These are phyloP conservation scores for Globisporangium cystogenes DNA, from an alignment of 352 stramenopile species.

Conservation along the genomic window DNA sequence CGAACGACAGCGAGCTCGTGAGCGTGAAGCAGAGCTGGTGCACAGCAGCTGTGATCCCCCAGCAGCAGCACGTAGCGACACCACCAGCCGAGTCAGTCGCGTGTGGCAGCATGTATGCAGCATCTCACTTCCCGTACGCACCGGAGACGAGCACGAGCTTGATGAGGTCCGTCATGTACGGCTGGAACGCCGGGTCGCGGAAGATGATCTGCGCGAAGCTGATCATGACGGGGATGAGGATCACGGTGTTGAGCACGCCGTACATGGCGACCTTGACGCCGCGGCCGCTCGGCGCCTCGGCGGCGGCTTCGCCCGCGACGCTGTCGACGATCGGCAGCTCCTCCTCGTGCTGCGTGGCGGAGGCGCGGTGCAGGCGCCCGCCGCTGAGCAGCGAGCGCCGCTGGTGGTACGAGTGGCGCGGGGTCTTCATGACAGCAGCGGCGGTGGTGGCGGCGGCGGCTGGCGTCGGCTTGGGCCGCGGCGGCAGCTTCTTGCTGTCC, in stretches of 20 bases:
- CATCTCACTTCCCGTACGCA: too few species aligned
- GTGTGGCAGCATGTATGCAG: too few species aligned
- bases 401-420: conserved; percentile 46
- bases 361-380: conserved; percentile 3
- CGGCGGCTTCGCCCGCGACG: not conserved
- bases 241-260: conserved; percentile 92
- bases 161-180: conserved; percentile 88
- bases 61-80: not conserved
- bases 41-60: conserved; percentile 32
- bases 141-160: conserved; percentile 92
- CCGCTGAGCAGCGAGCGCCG: conserved; percentile 13
- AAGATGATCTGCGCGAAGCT: conserved; percentile 97
- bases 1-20: conserved; percentile 94
- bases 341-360: conserved; percentile 7
- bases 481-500: conserved; percentile 7
- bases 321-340: conserved; percentile 5
- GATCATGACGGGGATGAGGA: conserved; percentile 89
- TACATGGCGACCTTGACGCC: conserved; percentile 73
- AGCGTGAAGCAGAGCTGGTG: conserved; percentile 84
- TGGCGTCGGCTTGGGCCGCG: conserved; percentile 2
- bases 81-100: too few species aligned
- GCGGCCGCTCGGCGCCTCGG: conserved; percentile 14
- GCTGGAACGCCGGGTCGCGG: conserved; percentile 87
- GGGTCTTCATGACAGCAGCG: conserved; percentile 29
- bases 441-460: not conserved